phyloP scores from a whole-genome alignment of 2,329 filamentous ascomycete genomes.

The Epichloe baconii region DNA sequence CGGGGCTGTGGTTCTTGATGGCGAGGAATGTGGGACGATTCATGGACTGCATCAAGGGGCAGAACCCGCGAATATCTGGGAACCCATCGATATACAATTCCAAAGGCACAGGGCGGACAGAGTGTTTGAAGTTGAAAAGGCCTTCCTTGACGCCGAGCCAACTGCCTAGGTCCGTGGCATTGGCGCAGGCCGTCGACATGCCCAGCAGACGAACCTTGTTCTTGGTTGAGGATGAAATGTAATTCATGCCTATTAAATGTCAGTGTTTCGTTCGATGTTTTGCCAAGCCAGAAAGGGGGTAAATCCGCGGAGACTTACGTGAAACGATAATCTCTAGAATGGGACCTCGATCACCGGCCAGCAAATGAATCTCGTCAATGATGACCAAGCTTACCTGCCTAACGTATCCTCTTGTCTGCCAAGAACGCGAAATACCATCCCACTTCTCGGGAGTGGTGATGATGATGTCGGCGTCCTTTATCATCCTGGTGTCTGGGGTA shows the following conservation, averaged over 20 bases:
- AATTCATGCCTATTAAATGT: slow-evolving; percentile 67
- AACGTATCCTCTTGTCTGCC: slow-evolving; percentile 96
- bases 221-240: slow-evolving; percentile 89
- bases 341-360: slow-evolving; percentile 92
- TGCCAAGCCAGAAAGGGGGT: too few relatives aligned
- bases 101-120: slow-evolving; percentile 85
- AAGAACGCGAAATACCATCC: slow-evolving; percentile 98
- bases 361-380: slow-evolving; percentile 93
- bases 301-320: slow-evolving; percentile 24
- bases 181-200: slow-evolving; percentile 99
- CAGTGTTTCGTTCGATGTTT: background rate
- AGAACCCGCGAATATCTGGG: slow-evolving; percentile 88
- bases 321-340: slow-evolving; percentile 95
- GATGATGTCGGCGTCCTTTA: slow-evolving; percentile 91
- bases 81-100: slow-evolving; percentile 98
- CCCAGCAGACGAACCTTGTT: slow-evolving; percentile 79
- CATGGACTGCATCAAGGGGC: slow-evolving; percentile 99
- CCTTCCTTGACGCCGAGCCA: slow-evolving; percentile 96
- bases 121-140: slow-evolving; percentile 94
- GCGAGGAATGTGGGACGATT: slow-evolving; percentile 93
- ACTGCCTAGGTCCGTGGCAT: slow-evolving; percentile 84
- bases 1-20: slow-evolving; percentile 90
- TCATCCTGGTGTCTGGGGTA: slow-evolving; percentile 90
- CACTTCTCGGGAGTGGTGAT: slow-evolving; percentile 99
- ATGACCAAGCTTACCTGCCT: slow-evolving; percentile 91